Base-by-base conservation (phyloP, 495 filamentous ascomycete genomes). In the Choiromyces venosus region DNA sequence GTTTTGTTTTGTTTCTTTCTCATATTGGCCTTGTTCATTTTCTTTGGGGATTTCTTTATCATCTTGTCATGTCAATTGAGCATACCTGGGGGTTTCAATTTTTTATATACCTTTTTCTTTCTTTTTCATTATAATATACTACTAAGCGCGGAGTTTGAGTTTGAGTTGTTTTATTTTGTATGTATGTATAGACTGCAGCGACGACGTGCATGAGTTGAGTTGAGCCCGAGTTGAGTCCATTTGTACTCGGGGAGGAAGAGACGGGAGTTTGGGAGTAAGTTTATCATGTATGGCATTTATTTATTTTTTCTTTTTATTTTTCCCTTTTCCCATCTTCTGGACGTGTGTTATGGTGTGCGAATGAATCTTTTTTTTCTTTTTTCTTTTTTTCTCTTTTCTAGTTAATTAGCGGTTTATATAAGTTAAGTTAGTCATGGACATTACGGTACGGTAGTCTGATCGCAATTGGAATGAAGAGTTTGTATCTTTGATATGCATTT, bases 101-200 rank as follows among this genome's bases (percentile, higher is more conserved):
- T 33, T 33, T 42, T 61, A 42, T 40, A 33, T 33, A 36, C 21
- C 40, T 40, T 70, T n/a, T 36, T 25, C 33, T 73, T 65, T 36
- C 25, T 12, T 42, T 29, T 56, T 19, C n/a, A n/a, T 70, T 56
- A 44, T 75, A 44, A 38, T 61, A 66, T 71, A 19, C 64, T 52
- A 46, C 44, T 33, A 44, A 75, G 74, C 74, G 72, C 67, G 74
- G 74, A 70, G 74, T 76, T 70, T 70, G 39, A 36, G 12, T 70
- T 61, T 61, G 52, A 61, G 52, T 33, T 61, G 3, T 33, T 61
- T 52, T 52, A 2, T 6, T 61, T 4, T 61, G 25, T 61, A 16
- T 61, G 25, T 61, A 18, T 33, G 25, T 61, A 61, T 61, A 61
- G 52, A 61, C n/a, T n/a, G n/a, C n/a, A n/a, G n/a, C 52, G 52